These are phyloP conservation scores for Chrysanthemum seticuspe DNA, from an alignment of 129 eudicot species.

Conservation along the genomic window DNA sequence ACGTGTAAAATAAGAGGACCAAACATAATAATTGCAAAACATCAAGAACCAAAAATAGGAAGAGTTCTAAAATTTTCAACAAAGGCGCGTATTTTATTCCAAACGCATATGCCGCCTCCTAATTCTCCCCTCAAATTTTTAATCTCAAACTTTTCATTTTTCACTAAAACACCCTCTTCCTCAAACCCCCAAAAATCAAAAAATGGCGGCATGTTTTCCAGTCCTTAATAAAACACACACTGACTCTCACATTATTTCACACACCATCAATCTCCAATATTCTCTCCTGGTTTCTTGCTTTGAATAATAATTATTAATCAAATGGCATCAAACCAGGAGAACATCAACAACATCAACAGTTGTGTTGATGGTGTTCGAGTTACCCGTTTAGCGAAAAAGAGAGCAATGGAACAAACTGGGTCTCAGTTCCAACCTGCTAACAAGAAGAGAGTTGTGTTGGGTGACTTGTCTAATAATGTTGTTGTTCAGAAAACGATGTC, in stretches of 20 bases:
- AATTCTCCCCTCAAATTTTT: too few relatives aligned
- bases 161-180: neutral
- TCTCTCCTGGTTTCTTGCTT: conserved; percentile 31
- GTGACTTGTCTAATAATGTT: conserved; percentile 49
- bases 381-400: conserved; percentile 65
- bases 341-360: neutral
- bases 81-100: too few relatives aligned
- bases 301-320: neutral
- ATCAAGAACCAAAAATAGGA: too few relatives aligned
- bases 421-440: neutral
- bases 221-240: conserved; percentile 18
- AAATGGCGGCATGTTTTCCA: conserved; percentile 47
- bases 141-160: too few relatives aligned
- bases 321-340: conserved; percentile 35
- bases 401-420: conserved; percentile 46
- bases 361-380: conserved; percentile 31
- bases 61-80: too few relatives aligned
- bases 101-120: too few relatives aligned
- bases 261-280: conserved; percentile 7
- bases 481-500: conserved; percentile 13
- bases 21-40: too few relatives aligned
- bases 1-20: too few relatives aligned
- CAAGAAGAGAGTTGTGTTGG: conserved; percentile 55
- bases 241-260: neutral
- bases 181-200: conserved; percentile 18